These are phyloP conservation scores for Hortaea sp. DNA, from an alignment of 2,329 filamentous ascomycete species.

Conservation along the genomic window DNA sequence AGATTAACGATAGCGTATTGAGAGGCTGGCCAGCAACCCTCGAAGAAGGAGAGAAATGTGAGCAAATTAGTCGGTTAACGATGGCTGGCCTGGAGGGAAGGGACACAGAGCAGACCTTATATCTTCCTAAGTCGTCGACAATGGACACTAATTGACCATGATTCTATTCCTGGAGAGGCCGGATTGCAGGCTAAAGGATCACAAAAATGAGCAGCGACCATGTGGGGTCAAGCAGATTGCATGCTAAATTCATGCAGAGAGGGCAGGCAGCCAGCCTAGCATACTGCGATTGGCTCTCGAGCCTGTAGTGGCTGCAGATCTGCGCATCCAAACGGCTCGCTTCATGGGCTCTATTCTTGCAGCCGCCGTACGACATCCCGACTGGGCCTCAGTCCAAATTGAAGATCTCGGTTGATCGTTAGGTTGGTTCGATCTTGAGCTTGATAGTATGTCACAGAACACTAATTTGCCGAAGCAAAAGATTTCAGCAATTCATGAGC, in stretches of 20 bases:
- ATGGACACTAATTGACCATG: conserved; percentile 25
- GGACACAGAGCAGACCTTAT: conserved; percentile 35
- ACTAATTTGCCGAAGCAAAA: too few relatives aligned
- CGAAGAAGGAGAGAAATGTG: conserved; percentile 25
- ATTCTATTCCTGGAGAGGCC: conserved; percentile 40
- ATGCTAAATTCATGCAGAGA: conserved; percentile 14
- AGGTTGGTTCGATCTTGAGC: not conserved
- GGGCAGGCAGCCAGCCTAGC: not conserved
- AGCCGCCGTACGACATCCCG: conserved; percentile 7
- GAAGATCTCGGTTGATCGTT: not conserved
- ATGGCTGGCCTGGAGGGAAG: conserved; percentile 27
- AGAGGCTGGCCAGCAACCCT: conserved; percentile 41
- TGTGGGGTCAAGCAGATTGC: conserved; percentile 13
- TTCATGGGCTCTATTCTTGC: conserved; percentile 14
- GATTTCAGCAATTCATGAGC: too few relatives aligned
- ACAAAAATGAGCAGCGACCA: conserved; percentile 7
- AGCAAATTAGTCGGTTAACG: conserved; percentile 39
- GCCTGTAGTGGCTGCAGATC: conserved; percentile 18
- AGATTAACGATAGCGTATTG: conserved; percentile 33
- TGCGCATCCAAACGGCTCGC: conserved; percentile 13
- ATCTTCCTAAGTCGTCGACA: conserved; percentile 33
- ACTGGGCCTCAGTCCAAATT: not conserved
- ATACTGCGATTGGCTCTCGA: conserved; percentile 13
- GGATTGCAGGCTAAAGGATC: conserved; percentile 10
- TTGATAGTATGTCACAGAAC: not conserved